Percentiles rank a stretch among this genome's conserved stretches.
Conservation (phyloP, 768 basidiomycete genomes). For the Pleurotus citrinopileatus region DNA sequence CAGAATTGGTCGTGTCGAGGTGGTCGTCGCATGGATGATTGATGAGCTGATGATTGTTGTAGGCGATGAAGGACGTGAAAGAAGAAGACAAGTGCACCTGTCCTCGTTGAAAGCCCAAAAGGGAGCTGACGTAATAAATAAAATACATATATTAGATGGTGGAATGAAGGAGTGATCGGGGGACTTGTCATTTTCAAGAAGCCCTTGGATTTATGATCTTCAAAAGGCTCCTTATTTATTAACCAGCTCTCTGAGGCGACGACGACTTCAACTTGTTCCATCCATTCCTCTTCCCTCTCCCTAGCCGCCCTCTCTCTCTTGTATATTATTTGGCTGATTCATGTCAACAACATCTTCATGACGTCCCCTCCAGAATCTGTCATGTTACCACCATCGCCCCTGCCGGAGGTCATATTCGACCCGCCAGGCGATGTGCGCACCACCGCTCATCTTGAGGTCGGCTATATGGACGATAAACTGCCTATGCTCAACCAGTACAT, state of each 20-base stretch:
- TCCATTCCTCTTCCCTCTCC: constrained; percentile 13
- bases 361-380: constrained; percentile 20
- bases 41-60: constrained; percentile 15
- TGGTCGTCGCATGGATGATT: no score
- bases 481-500: constrained; percentile 85
- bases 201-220: constrained; percentile 29
- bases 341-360: constrained; percentile 24
- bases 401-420: constrained; percentile 26
- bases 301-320: constrained; percentile 20
- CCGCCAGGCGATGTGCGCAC: constrained; percentile 46
- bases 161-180: constrained; percentile 22
- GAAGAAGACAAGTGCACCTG: constrained; percentile 48
- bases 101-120: no score
- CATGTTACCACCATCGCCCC: constrained; percentile 18
- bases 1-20: no score
- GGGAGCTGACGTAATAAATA: background rate
- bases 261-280: constrained; percentile 8
- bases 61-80: constrained; percentile 47
- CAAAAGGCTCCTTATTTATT: constrained; percentile 22
- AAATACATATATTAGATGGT: background rate
- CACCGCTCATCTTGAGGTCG: constrained; percentile 36
- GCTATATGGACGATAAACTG: constrained; percentile 32
- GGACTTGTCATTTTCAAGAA: constrained; percentile 25
- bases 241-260: constrained; percentile 1
- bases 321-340: constrained; percentile 15